These are phyloP conservation scores for Delonix regia DNA, from an alignment of 306 rosid genomes.

Conservation along the genomic window DNA sequence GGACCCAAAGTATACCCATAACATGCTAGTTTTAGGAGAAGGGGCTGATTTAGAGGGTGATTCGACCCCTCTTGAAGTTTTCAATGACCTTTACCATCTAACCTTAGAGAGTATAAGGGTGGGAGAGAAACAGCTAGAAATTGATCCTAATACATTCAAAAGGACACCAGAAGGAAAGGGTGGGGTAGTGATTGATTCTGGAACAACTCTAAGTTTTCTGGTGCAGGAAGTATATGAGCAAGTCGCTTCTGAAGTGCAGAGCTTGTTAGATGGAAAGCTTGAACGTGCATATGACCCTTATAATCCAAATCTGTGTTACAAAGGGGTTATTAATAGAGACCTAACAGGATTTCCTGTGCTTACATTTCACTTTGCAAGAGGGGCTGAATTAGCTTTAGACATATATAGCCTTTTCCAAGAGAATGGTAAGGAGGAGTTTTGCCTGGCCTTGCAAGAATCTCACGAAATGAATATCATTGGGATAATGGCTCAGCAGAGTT, in stretches of 20 bases:
- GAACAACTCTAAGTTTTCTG: not conserved
- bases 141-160: not conserved
- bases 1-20: conserved; percentile 33
- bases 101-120: conserved; percentile 28
- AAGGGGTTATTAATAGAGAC: not conserved
- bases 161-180: not conserved
- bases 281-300: not conserved
- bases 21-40: conserved; percentile 26
- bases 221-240: not conserved
- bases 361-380: conserved; percentile 10
- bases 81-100: conserved; percentile 2
- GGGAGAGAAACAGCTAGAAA: conserved; percentile 15
- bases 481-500: conserved; percentile 31
- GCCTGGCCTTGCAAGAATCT: conserved; percentile 3
- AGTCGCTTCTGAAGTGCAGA: not conserved
- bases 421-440: not conserved
- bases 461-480: not conserved
- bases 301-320: not conserved
- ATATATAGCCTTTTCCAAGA: conserved; percentile 1
- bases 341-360: conserved; percentile 23
- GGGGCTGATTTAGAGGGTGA: conserved; percentile 26
- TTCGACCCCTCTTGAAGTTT: conserved; percentile 12
- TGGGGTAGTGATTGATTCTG: conserved; percentile 36
- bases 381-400: conserved; percentile 27
- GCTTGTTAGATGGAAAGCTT: not conserved